A percentile compares a stretch with the other conserved stretches of the same genome.
Evolutionary conservation across 2,329 filamentous ascomycete genomes (phyloP).

Genomic region (Stemphylium beticola): DNA sequence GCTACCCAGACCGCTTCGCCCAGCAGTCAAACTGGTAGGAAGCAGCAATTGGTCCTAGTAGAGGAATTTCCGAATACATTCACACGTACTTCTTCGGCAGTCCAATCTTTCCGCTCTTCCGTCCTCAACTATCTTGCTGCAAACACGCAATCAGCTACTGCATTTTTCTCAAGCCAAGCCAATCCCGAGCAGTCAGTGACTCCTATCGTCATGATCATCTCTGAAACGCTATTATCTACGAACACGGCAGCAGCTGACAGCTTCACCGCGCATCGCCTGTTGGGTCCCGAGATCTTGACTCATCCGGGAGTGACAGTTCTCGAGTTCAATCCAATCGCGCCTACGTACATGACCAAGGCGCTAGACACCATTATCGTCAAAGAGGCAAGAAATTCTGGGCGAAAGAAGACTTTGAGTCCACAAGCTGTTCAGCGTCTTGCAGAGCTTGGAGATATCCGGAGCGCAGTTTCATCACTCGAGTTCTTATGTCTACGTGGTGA

Average conservation of each 20-base stretch:
- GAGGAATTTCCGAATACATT: slow-evolving; percentile 61
- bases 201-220: slow-evolving; percentile 88
- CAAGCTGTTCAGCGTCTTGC: slow-evolving; percentile 78
- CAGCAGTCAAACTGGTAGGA: slow-evolving; percentile 22
- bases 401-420: slow-evolving; percentile 77
- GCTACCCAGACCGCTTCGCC: slow-evolving; percentile 17
- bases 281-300: slow-evolving; percentile 83
- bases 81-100: slow-evolving; percentile 50
- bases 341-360: slow-evolving; percentile 83
- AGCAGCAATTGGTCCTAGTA: slow-evolving; percentile 54
- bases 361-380: slow-evolving; percentile 82
- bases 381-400: slow-evolving; percentile 78
- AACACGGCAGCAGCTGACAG: slow-evolving; percentile 86
- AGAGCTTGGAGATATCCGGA: slow-evolving; percentile 89
- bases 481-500: slow-evolving; percentile 89
- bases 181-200: slow-evolving; percentile 31
- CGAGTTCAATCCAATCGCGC: slow-evolving; percentile 91
- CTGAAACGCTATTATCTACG: slow-evolving; percentile 86
- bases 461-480: slow-evolving; percentile 88
- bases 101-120: slow-evolving; percentile 69
- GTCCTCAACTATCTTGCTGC: slow-evolving; percentile 77
- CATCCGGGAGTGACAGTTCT: slow-evolving; percentile 81
- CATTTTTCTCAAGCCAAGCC: slow-evolving; percentile 46
- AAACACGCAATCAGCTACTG: slow-evolving; percentile 64
- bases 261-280: slow-evolving; percentile 87